Conservation (phyloP, 2,329 filamentous ascomycete genomes). For the Penicillium rolfsii region DNA sequence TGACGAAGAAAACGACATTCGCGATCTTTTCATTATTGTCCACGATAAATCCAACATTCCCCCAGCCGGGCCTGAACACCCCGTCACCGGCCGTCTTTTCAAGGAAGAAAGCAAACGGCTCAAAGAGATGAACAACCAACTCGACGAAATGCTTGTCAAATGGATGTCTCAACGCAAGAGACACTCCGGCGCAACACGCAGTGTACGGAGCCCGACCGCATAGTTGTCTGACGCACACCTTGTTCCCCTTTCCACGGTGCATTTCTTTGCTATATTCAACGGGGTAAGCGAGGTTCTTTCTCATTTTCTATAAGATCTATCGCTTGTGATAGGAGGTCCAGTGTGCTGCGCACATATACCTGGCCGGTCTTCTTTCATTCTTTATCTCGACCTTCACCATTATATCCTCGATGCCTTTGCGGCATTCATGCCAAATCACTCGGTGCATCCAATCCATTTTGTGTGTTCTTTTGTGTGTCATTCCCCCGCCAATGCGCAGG, state of each 20-base stretch:
- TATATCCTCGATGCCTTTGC: neutral
- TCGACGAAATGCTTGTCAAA: constrained; percentile 83
- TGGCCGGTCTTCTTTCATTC: constrained; percentile 20
- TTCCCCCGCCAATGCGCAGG: constrained; percentile 6
- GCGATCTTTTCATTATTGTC: constrained; percentile 86
- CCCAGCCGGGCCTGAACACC: constrained; percentile 81
- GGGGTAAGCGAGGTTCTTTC: constrained; percentile 5
- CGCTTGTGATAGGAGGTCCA: neutral
- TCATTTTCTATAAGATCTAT: constrained; percentile 3
- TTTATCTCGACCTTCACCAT: constrained; percentile 12
- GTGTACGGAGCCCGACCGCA: constrained; percentile 26
- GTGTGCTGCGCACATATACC: constrained; percentile 31
- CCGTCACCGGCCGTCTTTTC: constrained; percentile 78
- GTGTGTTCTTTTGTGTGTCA: neutral
- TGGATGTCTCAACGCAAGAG: constrained; percentile 63
- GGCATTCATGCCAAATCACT: neutral
- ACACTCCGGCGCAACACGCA: constrained; percentile 13
- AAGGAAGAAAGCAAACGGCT: constrained; percentile 83
- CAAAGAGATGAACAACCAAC: constrained; percentile 83
- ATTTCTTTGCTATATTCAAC: constrained; percentile 22
- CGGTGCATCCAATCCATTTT: neutral
- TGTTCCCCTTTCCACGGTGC: constrained; percentile 15
- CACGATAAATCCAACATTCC: constrained; percentile 86
- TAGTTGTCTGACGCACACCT: constrained; percentile 25
- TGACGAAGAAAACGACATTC: constrained; percentile 84